Conservation (phyloP, 805 yeast genomes). For the Myxozyma neotropica region DNA sequence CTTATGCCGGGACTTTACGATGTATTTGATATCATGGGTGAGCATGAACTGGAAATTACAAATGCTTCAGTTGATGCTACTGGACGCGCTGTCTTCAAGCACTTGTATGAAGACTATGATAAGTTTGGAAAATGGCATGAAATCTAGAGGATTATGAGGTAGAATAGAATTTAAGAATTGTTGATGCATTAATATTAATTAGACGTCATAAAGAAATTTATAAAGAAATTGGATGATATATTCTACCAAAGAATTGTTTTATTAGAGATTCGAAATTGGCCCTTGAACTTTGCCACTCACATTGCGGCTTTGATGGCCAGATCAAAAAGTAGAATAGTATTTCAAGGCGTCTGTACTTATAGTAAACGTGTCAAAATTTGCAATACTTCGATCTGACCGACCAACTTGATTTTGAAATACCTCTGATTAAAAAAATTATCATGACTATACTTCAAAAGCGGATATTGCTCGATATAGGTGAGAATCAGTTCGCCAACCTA, state of each 20-base stretch:
- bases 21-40: constrained; percentile 70
- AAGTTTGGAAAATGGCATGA: constrained; percentile 82
- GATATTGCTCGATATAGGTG: constrained; percentile 6
- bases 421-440: neutral
- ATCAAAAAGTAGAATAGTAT: neutral
- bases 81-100: constrained; percentile 67
- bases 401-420: too few species aligned
- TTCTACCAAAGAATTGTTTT: neutral
- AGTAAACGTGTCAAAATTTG: too few species aligned
- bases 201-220: too few species aligned
- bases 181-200: neutral
- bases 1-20: constrained; percentile 60
- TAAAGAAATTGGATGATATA: too few species aligned
- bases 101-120: constrained; percentile 71
- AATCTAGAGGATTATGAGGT: constrained; percentile 3
- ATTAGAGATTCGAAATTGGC: neutral
- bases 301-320: neutral
- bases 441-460: constrained; percentile 5
- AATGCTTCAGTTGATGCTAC: constrained; percentile 68
- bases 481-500: neutral
- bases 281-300: neutral
- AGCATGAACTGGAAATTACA: constrained; percentile 62
- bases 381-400: too few species aligned
- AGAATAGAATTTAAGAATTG: neutral
- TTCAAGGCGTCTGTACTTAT: too few species aligned